A percentile compares a stretch with the other conserved stretches of the same genome.
phyloP scores from a whole-genome alignment of 805 yeast species.

The Diddensiella santjacobensis region DNA sequence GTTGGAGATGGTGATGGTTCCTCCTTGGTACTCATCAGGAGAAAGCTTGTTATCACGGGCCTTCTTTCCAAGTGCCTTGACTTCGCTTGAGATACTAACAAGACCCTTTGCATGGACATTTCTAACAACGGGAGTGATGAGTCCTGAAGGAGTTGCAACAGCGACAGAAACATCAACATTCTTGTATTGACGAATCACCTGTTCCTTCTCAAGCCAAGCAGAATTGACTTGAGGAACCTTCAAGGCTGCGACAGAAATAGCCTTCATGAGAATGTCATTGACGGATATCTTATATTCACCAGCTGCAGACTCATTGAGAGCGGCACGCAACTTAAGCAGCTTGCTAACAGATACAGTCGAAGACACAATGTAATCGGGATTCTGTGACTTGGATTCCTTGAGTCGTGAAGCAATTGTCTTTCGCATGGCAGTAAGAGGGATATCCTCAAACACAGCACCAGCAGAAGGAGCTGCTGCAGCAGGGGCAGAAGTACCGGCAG shows the following conservation, averaged over 20 bases:
- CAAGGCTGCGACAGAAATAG: constrained; percentile 82
- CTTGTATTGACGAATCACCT: constrained; percentile 85
- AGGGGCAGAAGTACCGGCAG: constrained; percentile 36
- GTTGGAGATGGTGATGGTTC: constrained; percentile 97
- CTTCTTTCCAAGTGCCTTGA: constrained; percentile 91
- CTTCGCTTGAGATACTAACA: constrained; percentile 69
- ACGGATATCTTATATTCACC: constrained; percentile 89
- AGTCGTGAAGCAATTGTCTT: constrained; percentile 88
- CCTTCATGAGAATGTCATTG: constrained; percentile 92
- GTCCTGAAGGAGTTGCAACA: constrained; percentile 96
- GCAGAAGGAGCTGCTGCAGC: constrained; percentile 47
- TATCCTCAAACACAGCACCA: constrained; percentile 65
- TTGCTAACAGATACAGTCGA: constrained; percentile 83
- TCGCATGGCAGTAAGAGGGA: constrained; percentile 89
- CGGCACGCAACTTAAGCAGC: constrained; percentile 84
- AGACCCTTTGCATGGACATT: constrained; percentile 87
- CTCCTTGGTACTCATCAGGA: constrained; percentile 99
- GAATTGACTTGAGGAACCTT: constrained; percentile 94
- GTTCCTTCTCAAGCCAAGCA: constrained; percentile 85
- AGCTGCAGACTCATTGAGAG: constrained; percentile 79
- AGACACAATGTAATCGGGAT: constrained; percentile 91
- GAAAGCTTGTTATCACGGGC: constrained; percentile 89
- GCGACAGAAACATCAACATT: constrained; percentile 97
- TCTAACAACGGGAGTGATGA: constrained; percentile 92
- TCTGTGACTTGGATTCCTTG: constrained; percentile 74